Evolutionary conservation across 2,329 filamentous ascomycete genomes (phyloP), one percentile per base, ranked within the genome.

Genomic region (Hymenoscyphus albidus): DNA sequence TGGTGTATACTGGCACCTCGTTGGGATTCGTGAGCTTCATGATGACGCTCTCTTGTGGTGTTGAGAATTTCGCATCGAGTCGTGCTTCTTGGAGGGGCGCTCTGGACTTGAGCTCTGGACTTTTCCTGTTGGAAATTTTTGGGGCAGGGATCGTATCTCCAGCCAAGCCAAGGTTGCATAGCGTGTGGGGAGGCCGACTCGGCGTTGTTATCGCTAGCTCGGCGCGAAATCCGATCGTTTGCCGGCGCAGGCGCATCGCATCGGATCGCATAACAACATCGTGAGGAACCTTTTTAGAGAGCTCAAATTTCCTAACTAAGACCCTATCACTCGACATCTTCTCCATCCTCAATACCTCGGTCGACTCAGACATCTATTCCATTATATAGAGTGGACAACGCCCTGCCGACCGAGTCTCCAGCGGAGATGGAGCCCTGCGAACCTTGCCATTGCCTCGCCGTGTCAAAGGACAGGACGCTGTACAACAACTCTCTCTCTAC

Each of bases 1-100:
- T 91, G 62, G 95, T 98, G 76, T 99, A 99, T 1, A 97, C 93
- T 64, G 91, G 91, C 65, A 97, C 90, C 56, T 89, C 84, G 68
- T 92, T 91, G 69, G 91, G 88, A 72, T 92, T 92, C 35, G 89
- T 89, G 76, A 93, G 85, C 81, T 93, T 92, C 91, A 94, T 94
- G 66, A 63, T 75, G 69, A 59, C 27, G 54, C 32, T 22, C 32
- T 42, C 39, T 32, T 60, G 40, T 22, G 38, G 31, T 35, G 12
- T 32, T 32, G 31, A 61, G 58, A 27, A 39, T 40, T 55, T 55
- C 7, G 7, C 60, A 56, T 51, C 14, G 14, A 38, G 54, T 51
- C 12, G 32, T 40, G 27, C 13, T 27, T 40, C 18, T 40, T 62
- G 60, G 60, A 62, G 60, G 60, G 60, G 60, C 44, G 22, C 48